Conservation (phyloP, 352 stramenopile genomes). For the Phytophthora colocasiae region DNA sequence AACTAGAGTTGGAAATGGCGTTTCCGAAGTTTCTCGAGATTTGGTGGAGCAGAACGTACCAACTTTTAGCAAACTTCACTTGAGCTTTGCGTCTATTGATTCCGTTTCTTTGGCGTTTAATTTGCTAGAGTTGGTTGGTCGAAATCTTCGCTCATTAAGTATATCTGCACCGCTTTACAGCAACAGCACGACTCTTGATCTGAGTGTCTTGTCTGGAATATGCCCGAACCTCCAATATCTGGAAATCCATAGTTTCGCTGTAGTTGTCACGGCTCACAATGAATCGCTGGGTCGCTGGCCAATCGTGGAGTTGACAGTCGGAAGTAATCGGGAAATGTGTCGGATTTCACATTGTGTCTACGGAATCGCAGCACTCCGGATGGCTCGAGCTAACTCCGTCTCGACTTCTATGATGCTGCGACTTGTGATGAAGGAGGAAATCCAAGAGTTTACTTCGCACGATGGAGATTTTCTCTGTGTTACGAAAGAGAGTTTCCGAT, state of each 20-base stretch:
- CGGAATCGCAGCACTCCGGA: neutral
- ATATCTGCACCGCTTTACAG: neutral
- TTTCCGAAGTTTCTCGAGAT: neutral
- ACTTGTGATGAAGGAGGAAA: neutral
- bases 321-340: neutral
- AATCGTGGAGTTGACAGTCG: neutral
- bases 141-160: neutral
- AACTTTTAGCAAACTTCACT: neutral
- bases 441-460: neutral
- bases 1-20: too few relatives aligned
- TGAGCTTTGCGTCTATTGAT: neutral
- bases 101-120: neutral
- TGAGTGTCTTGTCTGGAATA: neutral
- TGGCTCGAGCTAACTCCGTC: neutral
- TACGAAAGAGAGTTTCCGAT: neutral
- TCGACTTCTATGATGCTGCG: neutral
- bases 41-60: neutral
- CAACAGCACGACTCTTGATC: neutral
- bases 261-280: neutral
- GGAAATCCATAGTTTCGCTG: neutral
- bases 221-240: neutral
- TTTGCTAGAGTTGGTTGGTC: neutral
- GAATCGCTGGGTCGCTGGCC: neutral
- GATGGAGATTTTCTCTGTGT: neutral
- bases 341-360: neutral